phyloP scores from a whole-genome alignment of 208 protist species.

The Angomonas deanei region DNA sequence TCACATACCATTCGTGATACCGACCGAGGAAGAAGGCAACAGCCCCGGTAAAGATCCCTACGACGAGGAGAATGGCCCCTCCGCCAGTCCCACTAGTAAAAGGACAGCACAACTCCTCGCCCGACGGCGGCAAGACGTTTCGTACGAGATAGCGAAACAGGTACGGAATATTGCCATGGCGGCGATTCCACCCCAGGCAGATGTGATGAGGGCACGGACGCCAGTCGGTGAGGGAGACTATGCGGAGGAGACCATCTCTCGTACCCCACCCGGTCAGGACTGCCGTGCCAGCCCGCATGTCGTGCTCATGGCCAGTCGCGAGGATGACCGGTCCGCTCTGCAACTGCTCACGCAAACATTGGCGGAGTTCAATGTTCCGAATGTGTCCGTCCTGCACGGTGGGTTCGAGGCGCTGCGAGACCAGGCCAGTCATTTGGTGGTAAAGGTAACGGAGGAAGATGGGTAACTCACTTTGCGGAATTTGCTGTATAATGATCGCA shows the following conservation, averaged over 20 bases:
- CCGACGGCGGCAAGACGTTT: constrained; percentile 27
- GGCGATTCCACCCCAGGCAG: constrained; percentile 16
- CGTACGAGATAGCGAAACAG: constrained; percentile 41
- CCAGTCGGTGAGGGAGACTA: not conserved
- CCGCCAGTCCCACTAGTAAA: not conserved
- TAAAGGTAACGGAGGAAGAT: constrained; percentile 12
- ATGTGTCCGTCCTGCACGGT: constrained; percentile 58
- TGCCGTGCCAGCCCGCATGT: constrained; percentile 21
- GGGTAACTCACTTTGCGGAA: too few species aligned
- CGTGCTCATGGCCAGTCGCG: constrained; percentile 21
- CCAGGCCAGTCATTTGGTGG: constrained; percentile 36
- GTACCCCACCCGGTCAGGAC: not conserved
- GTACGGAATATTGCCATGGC: constrained; percentile 37
- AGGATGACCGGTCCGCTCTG: constrained; percentile 13
- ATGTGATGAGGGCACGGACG: not conserved
- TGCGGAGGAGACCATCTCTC: not conserved
- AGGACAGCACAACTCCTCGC: constrained; percentile 11
- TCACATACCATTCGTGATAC: not conserved
- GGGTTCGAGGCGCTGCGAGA: constrained; percentile 32
- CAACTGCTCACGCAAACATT: constrained; percentile 45
- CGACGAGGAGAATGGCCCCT: not conserved
- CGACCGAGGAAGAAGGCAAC: not conserved
- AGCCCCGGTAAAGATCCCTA: not conserved
- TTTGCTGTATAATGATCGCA: not conserved
- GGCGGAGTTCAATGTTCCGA: constrained; percentile 38